phyloP scores from a whole-genome alignment of 2,329 filamentous ascomycete genomes.

The Calonectria hongkongensis region DNA sequence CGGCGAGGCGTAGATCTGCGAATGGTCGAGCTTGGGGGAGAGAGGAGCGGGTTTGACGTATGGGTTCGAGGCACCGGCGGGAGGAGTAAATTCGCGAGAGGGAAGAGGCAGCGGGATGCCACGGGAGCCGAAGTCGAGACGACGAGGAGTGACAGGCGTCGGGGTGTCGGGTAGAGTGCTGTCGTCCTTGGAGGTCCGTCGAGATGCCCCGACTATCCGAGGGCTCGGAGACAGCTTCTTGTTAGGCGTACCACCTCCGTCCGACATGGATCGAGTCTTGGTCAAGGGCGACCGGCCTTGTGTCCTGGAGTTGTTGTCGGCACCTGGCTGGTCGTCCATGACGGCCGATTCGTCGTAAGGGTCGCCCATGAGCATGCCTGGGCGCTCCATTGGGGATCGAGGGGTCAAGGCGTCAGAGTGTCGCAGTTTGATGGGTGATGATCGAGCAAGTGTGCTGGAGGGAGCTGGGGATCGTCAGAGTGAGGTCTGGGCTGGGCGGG shows the following conservation, averaged over 20 bases:
- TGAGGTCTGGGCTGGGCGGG: slow-evolving; percentile 18
- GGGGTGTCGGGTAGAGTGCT: slow-evolving; percentile 69
- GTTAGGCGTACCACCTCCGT: slow-evolving; percentile 74
- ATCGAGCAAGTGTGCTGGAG: slow-evolving; percentile 23
- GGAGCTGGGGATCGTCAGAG: slow-evolving; percentile 26
- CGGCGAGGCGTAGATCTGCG: slow-evolving; percentile 89
- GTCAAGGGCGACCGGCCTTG: slow-evolving; percentile 63
- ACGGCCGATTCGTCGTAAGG: slow-evolving; percentile 59
- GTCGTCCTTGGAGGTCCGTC: slow-evolving; percentile 80
- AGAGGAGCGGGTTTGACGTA: slow-evolving; percentile 78
- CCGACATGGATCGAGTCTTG: slow-evolving; percentile 79
- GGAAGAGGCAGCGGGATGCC: slow-evolving; percentile 71
- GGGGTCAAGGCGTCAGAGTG: slow-evolving; percentile 24
- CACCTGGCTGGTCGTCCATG: slow-evolving; percentile 55
- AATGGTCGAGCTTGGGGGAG: slow-evolving; percentile 90
- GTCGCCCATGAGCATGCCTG: slow-evolving; percentile 43
- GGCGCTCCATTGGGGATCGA: slow-evolving; percentile 48
- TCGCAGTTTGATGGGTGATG: slow-evolving; percentile 28
- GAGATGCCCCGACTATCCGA: slow-evolving; percentile 71
- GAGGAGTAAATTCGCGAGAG: slow-evolving; percentile 60
- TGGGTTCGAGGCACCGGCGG: slow-evolving; percentile 59
- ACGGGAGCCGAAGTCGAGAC: slow-evolving; percentile 77
- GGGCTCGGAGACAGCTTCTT: slow-evolving; percentile 74
- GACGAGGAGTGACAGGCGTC: slow-evolving; percentile 82
- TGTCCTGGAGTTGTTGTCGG: slow-evolving; percentile 34